phyloP scores from a whole-genome alignment of 2,329 filamentous ascomycete genomes.

The Paramyrothecium sp. region DNA sequence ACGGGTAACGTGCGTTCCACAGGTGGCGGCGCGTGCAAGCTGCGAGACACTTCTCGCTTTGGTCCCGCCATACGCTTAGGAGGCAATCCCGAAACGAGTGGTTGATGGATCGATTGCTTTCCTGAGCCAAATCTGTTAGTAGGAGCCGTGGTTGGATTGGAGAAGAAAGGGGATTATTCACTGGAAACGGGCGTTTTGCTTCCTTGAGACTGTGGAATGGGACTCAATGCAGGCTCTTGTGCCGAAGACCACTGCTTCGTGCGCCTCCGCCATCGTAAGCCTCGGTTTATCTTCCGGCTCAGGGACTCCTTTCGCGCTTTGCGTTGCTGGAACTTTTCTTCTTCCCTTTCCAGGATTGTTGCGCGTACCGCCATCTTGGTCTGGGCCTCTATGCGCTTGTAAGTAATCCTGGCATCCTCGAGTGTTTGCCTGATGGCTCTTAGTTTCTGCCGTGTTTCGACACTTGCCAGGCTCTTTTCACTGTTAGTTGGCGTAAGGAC shows the following conservation, averaged over 20 bases:
- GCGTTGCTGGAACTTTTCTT: conserved; percentile 41
- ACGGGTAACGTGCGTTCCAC: background rate
- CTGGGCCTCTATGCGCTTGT: conserved; percentile 39
- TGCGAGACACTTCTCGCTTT: background rate
- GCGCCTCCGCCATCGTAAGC: conserved; percentile 42
- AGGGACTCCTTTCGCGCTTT: conserved; percentile 37
- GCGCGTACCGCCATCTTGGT: conserved; percentile 42
- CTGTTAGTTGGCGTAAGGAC: conserved; percentile 49
- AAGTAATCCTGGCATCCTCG: conserved; percentile 30
- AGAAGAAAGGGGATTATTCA: conserved; percentile 12
- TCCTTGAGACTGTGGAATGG: conserved; percentile 43
- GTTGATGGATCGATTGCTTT: conserved; percentile 8
- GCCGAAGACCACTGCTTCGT: conserved; percentile 50
- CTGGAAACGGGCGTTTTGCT: conserved; percentile 20
- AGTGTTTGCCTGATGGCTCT: conserved; percentile 27
- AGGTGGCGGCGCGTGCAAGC: background rate
- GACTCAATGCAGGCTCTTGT: conserved; percentile 47
- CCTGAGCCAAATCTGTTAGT: conserved; percentile 8
- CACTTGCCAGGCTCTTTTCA: conserved; percentile 34
- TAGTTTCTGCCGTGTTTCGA: conserved; percentile 29
- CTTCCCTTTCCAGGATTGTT: conserved; percentile 24
- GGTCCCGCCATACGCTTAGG: too few species aligned
- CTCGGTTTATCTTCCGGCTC: conserved; percentile 21
- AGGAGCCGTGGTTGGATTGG: background rate
- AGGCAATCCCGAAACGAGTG: background rate